Evolutionary conservation across 2,329 filamentous ascomycete species (phyloP), one percentile per base, ranked within the genome.

Genomic region (Mollisiaceae sp.): DNA sequence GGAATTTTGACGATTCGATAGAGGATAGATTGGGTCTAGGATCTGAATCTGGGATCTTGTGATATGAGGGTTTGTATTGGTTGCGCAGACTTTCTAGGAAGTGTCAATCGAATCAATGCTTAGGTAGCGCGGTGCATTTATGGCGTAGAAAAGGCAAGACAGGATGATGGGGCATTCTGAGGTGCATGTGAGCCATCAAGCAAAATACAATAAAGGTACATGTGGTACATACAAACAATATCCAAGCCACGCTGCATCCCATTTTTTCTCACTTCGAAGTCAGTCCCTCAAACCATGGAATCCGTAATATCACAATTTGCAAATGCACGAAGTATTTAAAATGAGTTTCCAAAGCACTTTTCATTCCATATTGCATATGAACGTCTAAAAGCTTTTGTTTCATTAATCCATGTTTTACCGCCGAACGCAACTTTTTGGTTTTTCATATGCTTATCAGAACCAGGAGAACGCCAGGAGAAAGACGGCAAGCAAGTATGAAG

Each of bases 101-200:
- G 52, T 35, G 47, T 35, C n/a, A 32, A 32, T 32, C 27, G 27
- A 32, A 32, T 32, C 27, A 32, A 32, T 32, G 27, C 3, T 58
- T 56, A n/a, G 54, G 55, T 56, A 50, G 38, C 60, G 32, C 8
- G 50, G 39, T 67, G 69, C 67, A 71, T 71, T 65, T 59, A 58
- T 47, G 68, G 68, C 68, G 65, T 60, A 67, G 52, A 67, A 69
- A 65, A 66, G 35, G 55, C 12, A 22, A 9, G 45, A 11, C 24
- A 18, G 8, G 52, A 60, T 20, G 39, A 36, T 41, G 27, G 62
- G 63, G 59, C 58, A 64, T 64, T 62, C 55, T 45, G 38, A 55
- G 65, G 62, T 62, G 62, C 41, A 62, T 54, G 54, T 36, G 43
- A 54, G 45, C 52, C 38, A 59, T 54, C n/a, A 22, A 50, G 45